Conservation (phyloP, 2,329 filamentous ascomycete genomes). For the Arthrinium puccinioides region DNA sequence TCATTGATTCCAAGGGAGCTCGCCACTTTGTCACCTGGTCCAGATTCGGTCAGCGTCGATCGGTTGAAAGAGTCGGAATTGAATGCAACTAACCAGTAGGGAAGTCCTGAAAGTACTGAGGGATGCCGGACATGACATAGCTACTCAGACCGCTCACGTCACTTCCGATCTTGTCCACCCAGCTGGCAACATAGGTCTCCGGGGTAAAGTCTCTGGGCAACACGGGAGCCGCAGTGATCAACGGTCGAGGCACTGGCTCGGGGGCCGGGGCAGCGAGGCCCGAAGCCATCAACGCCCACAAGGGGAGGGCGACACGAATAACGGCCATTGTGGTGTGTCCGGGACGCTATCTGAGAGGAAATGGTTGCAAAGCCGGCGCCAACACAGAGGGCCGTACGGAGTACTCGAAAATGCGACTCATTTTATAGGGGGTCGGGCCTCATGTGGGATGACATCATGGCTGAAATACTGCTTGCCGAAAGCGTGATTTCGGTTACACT, state of each 20-base stretch:
- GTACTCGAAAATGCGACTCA: no score
- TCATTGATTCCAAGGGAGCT: slow-evolving; percentile 54
- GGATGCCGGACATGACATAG: slow-evolving; percentile 56
- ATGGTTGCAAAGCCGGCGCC: no score
- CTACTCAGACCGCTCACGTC: slow-evolving; percentile 48
- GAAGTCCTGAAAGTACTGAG: slow-evolving; percentile 60
- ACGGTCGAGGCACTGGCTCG: slow-evolving; percentile 25
- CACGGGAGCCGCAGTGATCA: slow-evolving; percentile 40
- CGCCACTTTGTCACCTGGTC: slow-evolving; percentile 37
- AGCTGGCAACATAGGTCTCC: slow-evolving; percentile 41
- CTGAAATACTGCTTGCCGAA: no score
- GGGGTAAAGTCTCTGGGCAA: slow-evolving; percentile 30
- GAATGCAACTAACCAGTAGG: slow-evolving; percentile 40
- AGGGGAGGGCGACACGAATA: slow-evolving; percentile 2
- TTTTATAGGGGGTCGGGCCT: no score
- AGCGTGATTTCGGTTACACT: no score
- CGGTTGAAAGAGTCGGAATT: no score
- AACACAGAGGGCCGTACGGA: no score
- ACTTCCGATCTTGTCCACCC: slow-evolving; percentile 44
- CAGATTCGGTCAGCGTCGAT: neutral
- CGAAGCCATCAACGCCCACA: slow-evolving; percentile 11
- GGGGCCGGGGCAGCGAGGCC: slow-evolving; percentile 15
- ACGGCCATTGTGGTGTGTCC: no score
- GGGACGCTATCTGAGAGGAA: no score
- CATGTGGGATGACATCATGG: no score